These are phyloP conservation scores for Hansfordia pulvinata DNA, from an alignment of 2,329 filamentous ascomycete genomes.

Conservation along the genomic window DNA sequence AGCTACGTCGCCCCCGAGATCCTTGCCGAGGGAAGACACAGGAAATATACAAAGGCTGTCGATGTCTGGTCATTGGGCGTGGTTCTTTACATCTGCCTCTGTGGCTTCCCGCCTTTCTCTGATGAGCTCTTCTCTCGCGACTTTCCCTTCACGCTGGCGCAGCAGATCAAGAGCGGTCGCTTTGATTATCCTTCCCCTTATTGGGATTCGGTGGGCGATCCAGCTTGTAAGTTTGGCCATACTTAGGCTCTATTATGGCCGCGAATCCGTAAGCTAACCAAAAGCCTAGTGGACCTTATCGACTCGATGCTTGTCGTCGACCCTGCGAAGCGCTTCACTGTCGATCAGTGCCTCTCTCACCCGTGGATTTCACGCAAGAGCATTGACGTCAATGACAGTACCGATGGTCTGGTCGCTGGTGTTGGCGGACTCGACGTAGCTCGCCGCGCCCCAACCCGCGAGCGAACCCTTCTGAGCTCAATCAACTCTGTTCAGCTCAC, in stretches of 20 bases:
- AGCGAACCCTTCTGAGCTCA: constrained; percentile 72
- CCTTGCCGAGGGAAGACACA: constrained; percentile 63
- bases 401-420: constrained; percentile 81
- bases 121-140: constrained; percentile 75
- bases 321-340: constrained; percentile 66
- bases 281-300: constrained; percentile 68
- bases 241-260: constrained; percentile 1
- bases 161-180: constrained; percentile 78
- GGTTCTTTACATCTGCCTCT: constrained; percentile 92
- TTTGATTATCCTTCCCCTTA: constrained; percentile 96
- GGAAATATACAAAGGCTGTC: constrained; percentile 88
- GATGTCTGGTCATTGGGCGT: constrained; percentile 98
- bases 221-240: constrained; percentile 43
- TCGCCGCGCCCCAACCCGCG: constrained; percentile 63
- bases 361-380: constrained; percentile 65
- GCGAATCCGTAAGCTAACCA: constrained; percentile 6
- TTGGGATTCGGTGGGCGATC: constrained; percentile 80
- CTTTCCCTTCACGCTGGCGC: constrained; percentile 73
- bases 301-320: constrained; percentile 90
- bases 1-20: constrained; percentile 97
- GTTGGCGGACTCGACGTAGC: constrained; percentile 73
- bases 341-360: constrained; percentile 83
- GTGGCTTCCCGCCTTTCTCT: constrained; percentile 92
- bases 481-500: constrained; percentile 59
- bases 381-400: constrained; percentile 65